Percentiles rank a stretch among this genome's conserved stretches.
Evolutionary conservation across 1,284 basidiomycete genomes (phyloP).

Genomic region (Ganoderma leucocontextum): DNA sequence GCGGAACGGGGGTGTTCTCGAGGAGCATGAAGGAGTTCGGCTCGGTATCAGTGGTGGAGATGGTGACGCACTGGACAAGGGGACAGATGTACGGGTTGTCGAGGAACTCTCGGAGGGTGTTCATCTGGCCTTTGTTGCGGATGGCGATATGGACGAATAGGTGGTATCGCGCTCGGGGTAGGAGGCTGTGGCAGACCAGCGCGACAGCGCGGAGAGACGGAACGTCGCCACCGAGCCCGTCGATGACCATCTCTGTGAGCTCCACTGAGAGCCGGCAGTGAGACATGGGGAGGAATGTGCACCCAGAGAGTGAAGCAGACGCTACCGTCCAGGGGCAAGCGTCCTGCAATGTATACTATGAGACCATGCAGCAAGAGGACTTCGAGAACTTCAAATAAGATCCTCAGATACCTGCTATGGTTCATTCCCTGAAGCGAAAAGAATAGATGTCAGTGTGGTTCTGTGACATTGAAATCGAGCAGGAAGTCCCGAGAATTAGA

Average conservation of each 20-base stretch:
- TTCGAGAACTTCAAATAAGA: background rate
- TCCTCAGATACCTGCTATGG: background rate
- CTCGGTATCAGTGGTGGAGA: conserved; percentile 4
- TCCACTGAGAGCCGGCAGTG: background rate
- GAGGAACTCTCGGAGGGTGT: conserved; percentile 1
- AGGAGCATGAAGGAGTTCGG: conserved; percentile 3
- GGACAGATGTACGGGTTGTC: background rate
- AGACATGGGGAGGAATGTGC: background rate
- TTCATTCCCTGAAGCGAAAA: background rate
- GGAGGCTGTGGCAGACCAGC: background rate
- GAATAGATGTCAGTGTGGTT: background rate
- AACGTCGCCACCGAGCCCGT: background rate
- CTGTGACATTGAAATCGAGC: background rate
- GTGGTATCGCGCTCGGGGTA: background rate
- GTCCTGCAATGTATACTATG: background rate
- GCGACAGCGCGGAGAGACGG: conserved; percentile 5
- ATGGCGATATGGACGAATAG: conserved; percentile 1
- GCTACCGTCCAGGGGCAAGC: background rate
- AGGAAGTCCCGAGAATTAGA: background rate
- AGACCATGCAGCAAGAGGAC: background rate
- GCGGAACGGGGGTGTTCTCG: background rate
- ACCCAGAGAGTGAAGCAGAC: background rate
- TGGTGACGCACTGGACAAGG: background rate
- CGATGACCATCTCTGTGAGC: conserved; percentile 1
- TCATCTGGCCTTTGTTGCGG: background rate